Evolutionary conservation across 306 rosid species (phyloP), one percentile per base, ranked within the genome.

Genomic region (Abrus pulchellus): DNA sequence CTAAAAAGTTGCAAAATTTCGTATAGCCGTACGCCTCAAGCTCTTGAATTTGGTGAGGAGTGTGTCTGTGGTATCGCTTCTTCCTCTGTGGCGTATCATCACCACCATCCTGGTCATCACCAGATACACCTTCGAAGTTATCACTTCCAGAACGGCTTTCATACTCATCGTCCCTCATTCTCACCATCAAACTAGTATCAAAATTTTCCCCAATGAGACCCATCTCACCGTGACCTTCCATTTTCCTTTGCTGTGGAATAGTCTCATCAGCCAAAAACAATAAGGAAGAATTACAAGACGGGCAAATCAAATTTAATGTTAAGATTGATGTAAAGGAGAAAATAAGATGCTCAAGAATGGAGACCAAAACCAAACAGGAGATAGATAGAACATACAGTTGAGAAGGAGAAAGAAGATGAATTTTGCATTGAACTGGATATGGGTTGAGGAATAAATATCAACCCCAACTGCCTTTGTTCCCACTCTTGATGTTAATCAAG

Each of bases 61-160:
- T 92, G 79, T 96, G 99, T 75, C 99, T 91, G 41, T 92, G 98
- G 68, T 96, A 96, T 88, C 93, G 93, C 88, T 92, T 93, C 90
- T 85, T 88, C 88, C 90, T 85, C 56, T 76, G 88, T 2, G 82
- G 93, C 45, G 72, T 93, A 52, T 86, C 97, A 44, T 87, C 90
- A 0, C 84, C 95, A 7, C 76, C 93, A 60, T 93, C 99, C 28
- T 83, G 94, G 71, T 92, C 99, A 70, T 96, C 99, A 44, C 97
- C 98, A 2, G 97, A 96, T 6, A 78, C 87, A 5, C 90, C 98
- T 63, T 91, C 97, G 8, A 93, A 83, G 71, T 93, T 93, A 49
- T 91, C 99, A 44, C 99, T 93, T 32, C 97, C 99, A 0, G 99
- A 96, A 63, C 97, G 89, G 86, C 97, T 96, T 83, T 93, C 99